Conservation (phyloP, 1,139 yeast genomes). For the Pichia cactophila region DNA sequence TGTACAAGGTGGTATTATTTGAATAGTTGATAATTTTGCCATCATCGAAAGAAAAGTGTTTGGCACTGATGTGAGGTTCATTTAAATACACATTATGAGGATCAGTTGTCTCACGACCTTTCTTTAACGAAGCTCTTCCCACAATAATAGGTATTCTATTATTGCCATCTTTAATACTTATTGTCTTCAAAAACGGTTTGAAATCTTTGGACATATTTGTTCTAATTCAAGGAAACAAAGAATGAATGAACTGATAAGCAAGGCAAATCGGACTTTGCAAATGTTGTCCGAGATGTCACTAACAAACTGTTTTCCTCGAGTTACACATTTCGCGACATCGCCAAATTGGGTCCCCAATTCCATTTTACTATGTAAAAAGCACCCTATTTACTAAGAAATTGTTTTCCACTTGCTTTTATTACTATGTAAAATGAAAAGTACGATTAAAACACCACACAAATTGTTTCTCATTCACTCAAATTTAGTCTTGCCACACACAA, state of each 20-base stretch:
- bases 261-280: not conserved
- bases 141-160: not conserved
- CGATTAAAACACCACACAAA: too few species aligned
- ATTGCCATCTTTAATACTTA: not conserved
- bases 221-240: too few species aligned
- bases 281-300: too few species aligned
- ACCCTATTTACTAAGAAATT: too few species aligned
- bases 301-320: too few species aligned
- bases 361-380: too few species aligned
- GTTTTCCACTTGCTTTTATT: too few species aligned
- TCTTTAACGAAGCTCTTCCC: not conserved
- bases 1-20: not conserved
- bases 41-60: not conserved
- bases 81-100: not conserved
- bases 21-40: not conserved
- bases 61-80: not conserved
- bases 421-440: too few species aligned
- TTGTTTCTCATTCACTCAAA: too few species aligned
- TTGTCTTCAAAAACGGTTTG: not conserved
- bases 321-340: too few species aligned
- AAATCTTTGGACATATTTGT: not conserved
- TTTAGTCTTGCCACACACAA: too few species aligned
- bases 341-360: too few species aligned
- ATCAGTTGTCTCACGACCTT: not conserved
- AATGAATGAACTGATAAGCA: not conserved